Evolutionary conservation across 1,284 basidiomycete genomes (phyloP).

Genomic region (Leccinum subrobustum): DNA sequence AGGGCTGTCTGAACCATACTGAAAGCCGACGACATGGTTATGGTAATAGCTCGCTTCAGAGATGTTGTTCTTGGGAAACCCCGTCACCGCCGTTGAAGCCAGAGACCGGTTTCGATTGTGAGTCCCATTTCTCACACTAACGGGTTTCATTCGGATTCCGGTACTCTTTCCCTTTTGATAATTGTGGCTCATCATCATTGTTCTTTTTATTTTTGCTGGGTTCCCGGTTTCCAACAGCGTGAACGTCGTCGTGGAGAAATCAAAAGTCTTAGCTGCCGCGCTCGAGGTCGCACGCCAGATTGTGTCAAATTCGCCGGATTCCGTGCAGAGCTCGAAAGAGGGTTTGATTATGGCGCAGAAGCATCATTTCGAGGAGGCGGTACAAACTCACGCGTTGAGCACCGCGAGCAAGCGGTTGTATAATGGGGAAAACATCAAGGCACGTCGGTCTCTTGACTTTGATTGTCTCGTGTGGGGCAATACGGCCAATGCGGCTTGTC

Average conservation of each 20-base stretch:
- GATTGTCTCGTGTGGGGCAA: not conserved
- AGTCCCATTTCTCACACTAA: slow-evolving; percentile 31
- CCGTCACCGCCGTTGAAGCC: slow-evolving; percentile 67
- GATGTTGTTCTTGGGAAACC: slow-evolving; percentile 71
- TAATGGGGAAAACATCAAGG: slow-evolving; percentile 73
- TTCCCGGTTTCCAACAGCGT: slow-evolving; percentile 43
- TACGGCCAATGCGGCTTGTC: not conserved
- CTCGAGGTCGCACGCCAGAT: slow-evolving; percentile 64
- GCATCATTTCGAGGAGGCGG: slow-evolving; percentile 54
- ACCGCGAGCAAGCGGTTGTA: slow-evolving; percentile 58
- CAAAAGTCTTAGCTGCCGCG: slow-evolving; percentile 61
- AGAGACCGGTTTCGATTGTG: slow-evolving; percentile 74
- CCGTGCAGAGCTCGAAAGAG: slow-evolving; percentile 76
- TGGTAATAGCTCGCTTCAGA: slow-evolving; percentile 66
- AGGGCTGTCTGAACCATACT: slow-evolving; percentile 29
- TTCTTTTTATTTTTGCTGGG: slow-evolving; percentile 5
- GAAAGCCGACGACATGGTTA: slow-evolving; percentile 15
- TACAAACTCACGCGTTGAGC: slow-evolving; percentile 48
- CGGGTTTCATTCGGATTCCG: slow-evolving; percentile 6
- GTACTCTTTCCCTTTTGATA: slow-evolving; percentile 12
- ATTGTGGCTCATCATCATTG: slow-evolving; percentile 10
- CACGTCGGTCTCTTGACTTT: slow-evolving; percentile 20
- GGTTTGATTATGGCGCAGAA: slow-evolving; percentile 57
- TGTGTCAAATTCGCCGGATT: slow-evolving; percentile 72
- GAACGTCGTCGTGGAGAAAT: slow-evolving; percentile 62